Evolutionary conservation across 139 green algal species (phyloP), one percentile per base, ranked within the genome.

Genomic region (Chlorella sp.): DNA sequence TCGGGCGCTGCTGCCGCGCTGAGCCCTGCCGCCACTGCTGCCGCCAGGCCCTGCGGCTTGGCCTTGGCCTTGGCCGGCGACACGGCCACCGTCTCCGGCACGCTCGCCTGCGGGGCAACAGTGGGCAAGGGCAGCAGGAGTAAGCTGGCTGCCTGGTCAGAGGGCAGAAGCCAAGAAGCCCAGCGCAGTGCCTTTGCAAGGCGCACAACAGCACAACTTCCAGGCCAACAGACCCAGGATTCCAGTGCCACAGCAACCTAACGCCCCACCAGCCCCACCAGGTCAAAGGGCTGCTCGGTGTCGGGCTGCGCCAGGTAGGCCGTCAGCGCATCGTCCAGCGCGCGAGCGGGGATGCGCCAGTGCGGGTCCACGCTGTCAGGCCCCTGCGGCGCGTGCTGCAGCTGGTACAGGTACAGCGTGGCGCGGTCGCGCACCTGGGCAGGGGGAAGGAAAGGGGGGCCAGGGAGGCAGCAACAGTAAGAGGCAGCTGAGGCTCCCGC

Each of bases 381-480:
- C 20, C 91, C 90, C 70, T 87, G 41, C 86, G 92, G 38, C 7
- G 82, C 78, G 23, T 57, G 93, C 55, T 85, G 79, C 67, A 99
- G 94, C 88, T 98, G 93, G 63, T 95, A 88, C 84, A 99, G 88
- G 89, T 97, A 96, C 65, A 99, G 82, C 56, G 95, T 98, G 21
- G 98, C 98, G 63, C 97, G 90, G 89, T 99, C 97, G n/a, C 97
- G 93, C 71, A 99, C 95, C 93, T 97, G 87, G 12, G 26, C 11
- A 23, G 28, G 39, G 25, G 39, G 15, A 57, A 60, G 11, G 39
- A 4, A 21, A 34, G 4, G 70, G 39, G 12, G 20, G 28, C 4
- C 7, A 4, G 21, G 68, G 34, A 16, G 11, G 36, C 68, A 5
- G 34, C 12, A 44, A 13, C 30, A 1, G 30, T 13, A 55, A 11